Percentiles rank a stretch among this genome's conserved stretches.
These are phyloP conservation scores for Globisporangium lucens DNA, from an alignment of 352 stramenopile genomes.

Conservation along the genomic window DNA sequence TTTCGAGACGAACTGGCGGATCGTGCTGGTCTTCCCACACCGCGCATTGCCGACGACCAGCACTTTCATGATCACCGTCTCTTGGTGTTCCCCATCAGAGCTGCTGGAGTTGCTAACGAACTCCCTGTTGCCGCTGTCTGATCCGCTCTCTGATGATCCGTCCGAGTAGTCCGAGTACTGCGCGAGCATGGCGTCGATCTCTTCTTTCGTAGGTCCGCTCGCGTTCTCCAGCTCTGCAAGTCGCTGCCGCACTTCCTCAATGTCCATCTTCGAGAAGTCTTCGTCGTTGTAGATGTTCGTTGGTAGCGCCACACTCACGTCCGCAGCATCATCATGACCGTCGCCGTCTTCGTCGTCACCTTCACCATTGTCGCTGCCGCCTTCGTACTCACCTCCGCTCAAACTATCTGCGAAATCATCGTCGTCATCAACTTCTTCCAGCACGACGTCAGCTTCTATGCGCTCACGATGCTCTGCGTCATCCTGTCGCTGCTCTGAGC, in stretches of 20 bases:
- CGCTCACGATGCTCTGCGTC: neutral
- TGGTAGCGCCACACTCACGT: neutral
- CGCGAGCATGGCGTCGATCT: conserved; percentile 61
- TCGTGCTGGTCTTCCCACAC: conserved; percentile 87
- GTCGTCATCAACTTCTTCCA: conserved; percentile 23
- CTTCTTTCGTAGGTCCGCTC: conserved; percentile 39
- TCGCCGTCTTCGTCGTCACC: neutral
- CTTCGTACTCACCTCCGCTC: neutral
- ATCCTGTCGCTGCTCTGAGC: neutral
- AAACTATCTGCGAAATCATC: conserved; percentile 8
- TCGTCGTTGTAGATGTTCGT: conserved; percentile 10
- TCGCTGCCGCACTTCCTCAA: conserved; percentile 49
- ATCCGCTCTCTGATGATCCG: conserved; percentile 7
- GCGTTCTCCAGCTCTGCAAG: conserved; percentile 45
- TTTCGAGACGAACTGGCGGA: conserved; percentile 65
- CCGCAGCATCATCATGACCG: neutral
- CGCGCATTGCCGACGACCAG: conserved; percentile 86
- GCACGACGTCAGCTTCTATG: conserved; percentile 13
- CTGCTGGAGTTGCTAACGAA: conserved; percentile 14
- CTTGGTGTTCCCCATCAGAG: conserved; percentile 16
- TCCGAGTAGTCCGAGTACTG: conserved; percentile 44
- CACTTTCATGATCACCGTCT: conserved; percentile 81
- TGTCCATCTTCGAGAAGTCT: conserved; percentile 20
- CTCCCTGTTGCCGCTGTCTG: neutral
- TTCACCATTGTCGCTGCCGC: neutral